Percentiles rank a stretch among this genome's conserved stretches.
These are phyloP conservation scores for Schoenoplectus tabernaemontani DNA, from an alignment of 202 grass and related monocot species.

Conservation along the genomic window DNA sequence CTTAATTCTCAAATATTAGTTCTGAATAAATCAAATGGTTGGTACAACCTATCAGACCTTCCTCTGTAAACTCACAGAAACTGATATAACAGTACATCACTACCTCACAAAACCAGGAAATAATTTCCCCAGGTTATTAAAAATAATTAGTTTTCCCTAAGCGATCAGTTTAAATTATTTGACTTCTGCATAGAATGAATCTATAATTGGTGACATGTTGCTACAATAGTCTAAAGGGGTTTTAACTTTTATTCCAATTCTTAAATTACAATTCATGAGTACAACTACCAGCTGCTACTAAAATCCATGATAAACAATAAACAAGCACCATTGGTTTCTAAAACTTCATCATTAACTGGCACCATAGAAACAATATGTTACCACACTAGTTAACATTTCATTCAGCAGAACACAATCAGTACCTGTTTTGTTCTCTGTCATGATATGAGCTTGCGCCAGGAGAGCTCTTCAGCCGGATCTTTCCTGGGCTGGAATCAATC, in stretches of 20 bases:
- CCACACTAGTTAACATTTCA: not conserved
- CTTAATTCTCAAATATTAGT: slow-evolving; percentile 10
- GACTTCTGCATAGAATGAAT: not conserved
- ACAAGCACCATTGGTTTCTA: slow-evolving; percentile 8
- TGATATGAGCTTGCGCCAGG: slow-evolving; percentile 45
- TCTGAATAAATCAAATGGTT: not conserved
- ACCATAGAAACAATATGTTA: not conserved
- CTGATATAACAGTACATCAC: slow-evolving; percentile 11
- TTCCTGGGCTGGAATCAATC: slow-evolving; percentile 68
- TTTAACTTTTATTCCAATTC: not conserved
- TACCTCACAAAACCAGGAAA: not conserved
- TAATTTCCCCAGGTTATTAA: not conserved
- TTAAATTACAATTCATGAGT: no score
- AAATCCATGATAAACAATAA: not conserved
- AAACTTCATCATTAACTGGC: not conserved
- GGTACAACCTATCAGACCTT: not conserved
- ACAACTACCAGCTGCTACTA: no score
- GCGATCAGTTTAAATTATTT: not conserved
- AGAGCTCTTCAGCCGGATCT: slow-evolving; percentile 55
- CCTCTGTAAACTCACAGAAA: not conserved
- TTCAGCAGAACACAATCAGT: slow-evolving; percentile 25
- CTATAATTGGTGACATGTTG: not conserved
- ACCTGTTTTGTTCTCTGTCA: slow-evolving; percentile 85
- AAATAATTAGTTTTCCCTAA: no score
- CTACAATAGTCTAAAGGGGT: not conserved